Evolutionary conservation across 176 grass and related monocot species (phyloP), one percentile per base, ranked within the genome.

Genomic region (Oryza glaberrima): DNA sequence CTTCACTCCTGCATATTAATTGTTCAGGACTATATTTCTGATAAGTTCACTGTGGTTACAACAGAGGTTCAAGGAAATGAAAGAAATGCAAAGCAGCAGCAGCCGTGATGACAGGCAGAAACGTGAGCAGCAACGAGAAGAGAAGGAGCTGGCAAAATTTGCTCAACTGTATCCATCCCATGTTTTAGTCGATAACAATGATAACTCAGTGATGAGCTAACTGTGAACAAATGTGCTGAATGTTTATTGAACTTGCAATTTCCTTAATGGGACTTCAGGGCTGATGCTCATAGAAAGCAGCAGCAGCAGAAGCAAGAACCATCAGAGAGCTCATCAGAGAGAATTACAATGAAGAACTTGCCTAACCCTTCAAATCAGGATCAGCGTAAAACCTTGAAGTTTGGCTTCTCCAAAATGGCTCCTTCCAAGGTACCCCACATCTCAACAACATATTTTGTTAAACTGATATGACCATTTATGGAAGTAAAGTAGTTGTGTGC

Each of bases 101-200:
- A 97, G 79, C 56, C 90, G 91, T 4, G 93, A 96, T 80, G 93
- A 94, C 44, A 94, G 96, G 74, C 90, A 95, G 81, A 98, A 94
- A 87, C 86, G 96, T 28, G 96, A 98, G 79, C 96, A 95, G 40
- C 89, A 95, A 40, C 80, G 93, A 76, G 80, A 98, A 88, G 96
- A 98, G 81, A 95, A 98, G 86, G 96, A 98, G 86, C 76, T 95
- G 78, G 96, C 96, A 72, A 95, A 92, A 92, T 92, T 95, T 88
- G 91, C 96, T 34, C 88, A 95, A 86, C 83, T 91, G 96, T 98
- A 98, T 83, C n/a, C 73, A 69, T 64, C 67, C 64, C 17, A 45
- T 67, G 38, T 51, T 88, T 75, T 19, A n/a, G 2, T 66, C 1
- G 36, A 11, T 74, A 19, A 8, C 3, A 11, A 47, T 75, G 7